These are phyloP conservation scores for Fraxinus dipetala DNA, from an alignment of 305 asterid genomes.

Conservation along the genomic window DNA sequence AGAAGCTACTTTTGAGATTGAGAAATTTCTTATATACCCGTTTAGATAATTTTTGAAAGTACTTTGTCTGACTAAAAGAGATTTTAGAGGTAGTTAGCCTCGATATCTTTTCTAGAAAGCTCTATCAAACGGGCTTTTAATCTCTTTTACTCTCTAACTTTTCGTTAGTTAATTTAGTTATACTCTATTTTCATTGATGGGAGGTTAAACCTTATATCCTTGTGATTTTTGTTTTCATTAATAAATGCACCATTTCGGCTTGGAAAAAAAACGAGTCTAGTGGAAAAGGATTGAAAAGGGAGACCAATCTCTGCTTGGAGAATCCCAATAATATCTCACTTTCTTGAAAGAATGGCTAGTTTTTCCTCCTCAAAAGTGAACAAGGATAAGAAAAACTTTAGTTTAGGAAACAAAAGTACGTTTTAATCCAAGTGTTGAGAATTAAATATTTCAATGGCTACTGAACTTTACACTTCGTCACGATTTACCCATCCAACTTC, in stretches of 20 bases:
- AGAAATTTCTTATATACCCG: no score
- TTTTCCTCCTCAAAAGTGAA: neutral
- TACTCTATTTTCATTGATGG: no score
- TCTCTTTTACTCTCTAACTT: neutral
- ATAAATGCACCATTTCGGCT: neutral
- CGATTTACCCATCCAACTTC: no score
- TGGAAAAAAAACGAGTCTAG: neutral
- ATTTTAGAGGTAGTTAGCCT: no score
- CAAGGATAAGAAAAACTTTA: neutral
- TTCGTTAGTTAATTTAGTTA: neutral
- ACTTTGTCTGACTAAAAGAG: no score
- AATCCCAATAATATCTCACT: neutral
- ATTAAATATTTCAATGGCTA: no score
- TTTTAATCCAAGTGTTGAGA: neutral
- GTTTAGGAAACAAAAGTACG: neutral
- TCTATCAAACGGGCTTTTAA: no score
- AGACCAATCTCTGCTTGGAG: neutral
- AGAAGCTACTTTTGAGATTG: no score
- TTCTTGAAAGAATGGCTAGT: neutral
- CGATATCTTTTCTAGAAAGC: neutral
- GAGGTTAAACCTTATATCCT: neutral
- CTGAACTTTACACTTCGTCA: no score
- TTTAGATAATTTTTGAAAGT: no score
- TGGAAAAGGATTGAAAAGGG: neutral
- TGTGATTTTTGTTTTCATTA: neutral